phyloP scores from a whole-genome alignment of 1,284 basidiomycete species.

The Hypsizygus ulmarius region DNA sequence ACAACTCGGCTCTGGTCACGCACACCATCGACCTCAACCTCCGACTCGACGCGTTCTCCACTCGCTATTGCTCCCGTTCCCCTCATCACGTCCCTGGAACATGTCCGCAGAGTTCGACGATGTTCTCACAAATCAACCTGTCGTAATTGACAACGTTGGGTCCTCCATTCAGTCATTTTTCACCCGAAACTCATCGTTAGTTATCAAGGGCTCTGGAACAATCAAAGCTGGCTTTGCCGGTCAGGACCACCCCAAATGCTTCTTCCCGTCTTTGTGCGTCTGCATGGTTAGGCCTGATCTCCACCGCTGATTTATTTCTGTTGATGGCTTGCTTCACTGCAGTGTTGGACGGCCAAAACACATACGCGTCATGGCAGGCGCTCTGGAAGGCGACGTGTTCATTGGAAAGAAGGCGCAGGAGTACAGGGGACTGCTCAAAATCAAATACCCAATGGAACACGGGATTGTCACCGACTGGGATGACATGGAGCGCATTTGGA shows the following conservation, averaged over 20 bases:
- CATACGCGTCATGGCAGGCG: constrained; percentile 94
- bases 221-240: constrained; percentile 98
- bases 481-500: constrained; percentile 99
- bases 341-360: constrained; percentile 97
- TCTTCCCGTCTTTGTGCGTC: constrained; percentile 96
- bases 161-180: constrained; percentile 19
- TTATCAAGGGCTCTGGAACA: constrained; percentile 84
- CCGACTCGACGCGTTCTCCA: constrained; percentile 4
- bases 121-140: constrained; percentile 88
- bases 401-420: constrained; percentile 94
- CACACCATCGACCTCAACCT: not conserved
- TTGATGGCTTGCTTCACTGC: constrained; percentile 23
- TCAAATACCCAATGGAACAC: constrained; percentile 98
- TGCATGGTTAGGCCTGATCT: constrained; percentile 36
- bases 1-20: not conserved
- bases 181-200: constrained; percentile 18
- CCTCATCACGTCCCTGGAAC: constrained; percentile 1
- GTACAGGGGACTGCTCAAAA: constrained; percentile 89
- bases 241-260: constrained; percentile 96
- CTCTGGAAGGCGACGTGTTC: constrained; percentile 89
- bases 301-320: constrained; percentile 23
- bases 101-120: constrained; percentile 87
- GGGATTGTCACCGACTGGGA: constrained; percentile 96
- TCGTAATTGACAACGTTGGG: constrained; percentile 94
- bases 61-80: not conserved